Conservation (phyloP, 2,329 filamentous ascomycete genomes). For the Neopestalotiopsis sp. region DNA sequence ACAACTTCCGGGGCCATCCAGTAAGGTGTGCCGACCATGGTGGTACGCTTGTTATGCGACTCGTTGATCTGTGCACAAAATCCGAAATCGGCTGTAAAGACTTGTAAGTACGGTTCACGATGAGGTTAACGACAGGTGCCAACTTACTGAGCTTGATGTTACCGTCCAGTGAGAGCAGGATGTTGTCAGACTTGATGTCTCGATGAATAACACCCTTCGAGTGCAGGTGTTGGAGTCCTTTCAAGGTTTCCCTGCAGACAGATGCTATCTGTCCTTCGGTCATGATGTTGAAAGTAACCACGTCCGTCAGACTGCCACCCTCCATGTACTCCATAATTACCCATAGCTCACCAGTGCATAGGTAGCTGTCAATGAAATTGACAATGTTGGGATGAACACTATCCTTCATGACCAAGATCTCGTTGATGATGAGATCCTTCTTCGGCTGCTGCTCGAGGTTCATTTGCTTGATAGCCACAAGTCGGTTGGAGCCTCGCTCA, state of each 20-base stretch:
- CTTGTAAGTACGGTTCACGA: not conserved
- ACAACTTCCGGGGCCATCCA: conserved; percentile 99
- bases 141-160: conserved; percentile 95
- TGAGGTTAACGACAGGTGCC: not conserved
- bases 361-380: conserved; percentile 97
- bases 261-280: conserved; percentile 96
- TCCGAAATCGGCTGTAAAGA: conserved; percentile 82
- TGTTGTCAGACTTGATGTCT: conserved; percentile 99
- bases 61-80: conserved; percentile 99
- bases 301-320: conserved; percentile 94
- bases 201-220: conserved; percentile 98
- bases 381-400: conserved; percentile 98
- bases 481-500: conserved; percentile 80
- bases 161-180: conserved; percentile 89
- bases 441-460: conserved; percentile 98
- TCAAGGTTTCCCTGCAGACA: conserved; percentile 90
- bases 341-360: conserved; percentile 91
- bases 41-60: conserved; percentile 94
- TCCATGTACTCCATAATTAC: conserved; percentile 99
- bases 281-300: conserved; percentile 99
- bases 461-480: conserved; percentile 99
- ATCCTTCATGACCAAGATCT: conserved; percentile 99
- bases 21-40: conserved; percentile 98
- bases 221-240: conserved; percentile 91
- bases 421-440: conserved; percentile 99